These are phyloP conservation scores for Termitomyces sp. DNA, from an alignment of 768 basidiomycete genomes.

Conservation along the genomic window DNA sequence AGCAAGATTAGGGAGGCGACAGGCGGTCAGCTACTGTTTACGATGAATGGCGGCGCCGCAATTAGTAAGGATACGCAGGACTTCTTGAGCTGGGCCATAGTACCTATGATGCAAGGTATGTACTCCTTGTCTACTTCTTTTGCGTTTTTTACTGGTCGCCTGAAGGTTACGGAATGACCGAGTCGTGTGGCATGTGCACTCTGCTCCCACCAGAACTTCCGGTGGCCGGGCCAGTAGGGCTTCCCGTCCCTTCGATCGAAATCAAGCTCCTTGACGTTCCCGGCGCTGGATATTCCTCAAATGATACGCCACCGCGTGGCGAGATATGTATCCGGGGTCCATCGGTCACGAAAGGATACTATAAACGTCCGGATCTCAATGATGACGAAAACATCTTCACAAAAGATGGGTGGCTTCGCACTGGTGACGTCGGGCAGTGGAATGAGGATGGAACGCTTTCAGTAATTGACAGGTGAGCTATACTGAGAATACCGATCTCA, in stretches of 20 bases:
- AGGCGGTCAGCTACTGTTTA: slow-evolving; percentile 79
- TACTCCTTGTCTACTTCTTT: neutral
- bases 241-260: slow-evolving; percentile 83
- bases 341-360: slow-evolving; percentile 84
- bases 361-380: slow-evolving; percentile 88
- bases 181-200: slow-evolving; percentile 86
- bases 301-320: slow-evolving; percentile 69
- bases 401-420: slow-evolving; percentile 88
- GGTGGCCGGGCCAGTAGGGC: slow-evolving; percentile 70
- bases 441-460: slow-evolving; percentile 86
- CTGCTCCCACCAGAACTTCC: slow-evolving; percentile 81
- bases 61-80: slow-evolving; percentile 85
- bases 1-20: slow-evolving; percentile 75
- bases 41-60: slow-evolving; percentile 82
- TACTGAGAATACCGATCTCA: neutral
- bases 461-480: slow-evolving; percentile 76
- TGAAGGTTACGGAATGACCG: slow-evolving; percentile 92
- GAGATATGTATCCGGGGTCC: slow-evolving; percentile 88
- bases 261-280: slow-evolving; percentile 80
- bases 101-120: slow-evolving; percentile 81
- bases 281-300: slow-evolving; percentile 80
- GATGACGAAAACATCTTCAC: slow-evolving; percentile 78
- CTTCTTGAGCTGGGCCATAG: slow-evolving; percentile 76
- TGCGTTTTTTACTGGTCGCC: neutral
- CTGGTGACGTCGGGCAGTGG: slow-evolving; percentile 95